These are phyloP conservation scores for Candida sojae DNA, from an alignment of 1,139 yeast species.

Conservation along the genomic window DNA sequence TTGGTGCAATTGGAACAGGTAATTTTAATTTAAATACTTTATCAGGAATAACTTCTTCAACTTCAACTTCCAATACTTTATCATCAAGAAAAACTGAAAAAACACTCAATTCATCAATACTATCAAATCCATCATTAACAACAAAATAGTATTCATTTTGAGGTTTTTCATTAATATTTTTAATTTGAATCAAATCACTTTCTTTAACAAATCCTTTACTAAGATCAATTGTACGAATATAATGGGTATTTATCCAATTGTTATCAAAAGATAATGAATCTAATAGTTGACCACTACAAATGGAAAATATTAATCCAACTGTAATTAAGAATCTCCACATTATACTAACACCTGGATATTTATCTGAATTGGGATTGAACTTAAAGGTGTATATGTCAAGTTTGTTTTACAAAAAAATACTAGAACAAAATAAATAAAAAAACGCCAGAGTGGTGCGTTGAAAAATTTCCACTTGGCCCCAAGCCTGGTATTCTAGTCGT, in stretches of 20 bases:
- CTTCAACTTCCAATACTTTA: conserved; percentile 22
- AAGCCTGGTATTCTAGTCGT: no score
- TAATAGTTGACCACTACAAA: conserved; percentile 10
- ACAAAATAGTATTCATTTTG: conserved; percentile 56
- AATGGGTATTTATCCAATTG: conserved; percentile 49
- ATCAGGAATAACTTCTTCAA: conserved; percentile 32
- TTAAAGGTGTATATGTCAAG: no score
- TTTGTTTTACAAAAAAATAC: no score
- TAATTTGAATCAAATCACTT: conserved; percentile 53
- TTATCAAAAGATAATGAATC: conserved; percentile 8
- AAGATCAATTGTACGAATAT: conserved; percentile 60
- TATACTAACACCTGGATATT: background rate
- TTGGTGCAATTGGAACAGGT: conserved; percentile 70
- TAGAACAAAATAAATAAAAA: no score
- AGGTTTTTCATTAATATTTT: conserved; percentile 60
- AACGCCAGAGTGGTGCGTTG: background rate
- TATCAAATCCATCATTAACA: conserved; percentile 48
- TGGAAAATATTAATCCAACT: conserved; percentile 9
- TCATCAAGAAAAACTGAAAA: conserved; percentile 37
- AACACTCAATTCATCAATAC: conserved; percentile 50
- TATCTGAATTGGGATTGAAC: no score
- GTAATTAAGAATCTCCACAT: conserved; percentile 11
- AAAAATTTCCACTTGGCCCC: no score
- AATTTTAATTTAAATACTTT: conserved; percentile 48
- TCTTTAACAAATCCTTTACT: conserved; percentile 69